Evolutionary conservation across 1,139 yeast species (phyloP).

Genomic region (Lodderomyces elongisporus): DNA sequence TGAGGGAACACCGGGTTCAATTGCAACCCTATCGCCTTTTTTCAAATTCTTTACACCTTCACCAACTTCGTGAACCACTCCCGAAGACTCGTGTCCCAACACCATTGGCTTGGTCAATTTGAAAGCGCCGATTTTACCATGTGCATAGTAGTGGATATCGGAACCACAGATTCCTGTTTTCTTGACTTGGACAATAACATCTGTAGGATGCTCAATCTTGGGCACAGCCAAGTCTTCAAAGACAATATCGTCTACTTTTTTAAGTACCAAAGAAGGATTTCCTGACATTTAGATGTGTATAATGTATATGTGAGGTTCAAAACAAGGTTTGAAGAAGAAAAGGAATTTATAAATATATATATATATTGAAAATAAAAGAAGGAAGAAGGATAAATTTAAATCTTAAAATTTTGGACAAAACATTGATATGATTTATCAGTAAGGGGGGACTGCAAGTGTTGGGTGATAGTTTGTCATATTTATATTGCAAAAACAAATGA

Average conservation of each 20-base stretch:
- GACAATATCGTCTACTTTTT: constrained; percentile 57
- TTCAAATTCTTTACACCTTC: constrained; percentile 51
- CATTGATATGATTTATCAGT: no score
- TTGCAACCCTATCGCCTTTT: constrained; percentile 78
- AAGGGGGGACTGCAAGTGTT: no score
- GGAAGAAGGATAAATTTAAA: no score
- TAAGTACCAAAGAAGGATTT: constrained; percentile 69
- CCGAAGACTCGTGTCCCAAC: constrained; percentile 75
- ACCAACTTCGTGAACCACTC: constrained; percentile 66
- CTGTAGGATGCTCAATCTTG: constrained; percentile 52
- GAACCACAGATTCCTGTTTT: constrained; percentile 86
- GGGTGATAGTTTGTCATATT: no score
- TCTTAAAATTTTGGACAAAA: no score
- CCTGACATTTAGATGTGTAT: constrained; percentile 4
- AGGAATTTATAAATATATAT: no score
- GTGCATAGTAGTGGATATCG: constrained; percentile 77
- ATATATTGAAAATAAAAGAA: no score
- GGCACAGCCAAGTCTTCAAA: constrained; percentile 69
- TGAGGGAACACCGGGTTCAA: constrained; percentile 72
- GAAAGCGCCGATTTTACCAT: constrained; percentile 74
- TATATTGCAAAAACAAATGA: no score
- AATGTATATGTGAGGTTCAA: no score
- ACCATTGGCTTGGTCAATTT: constrained; percentile 63
- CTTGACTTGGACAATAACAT: constrained; percentile 70
- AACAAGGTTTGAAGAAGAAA: no score